Conservation (phyloP, 1,139 yeast species). For the Geotrichum phurueaensis region DNA sequence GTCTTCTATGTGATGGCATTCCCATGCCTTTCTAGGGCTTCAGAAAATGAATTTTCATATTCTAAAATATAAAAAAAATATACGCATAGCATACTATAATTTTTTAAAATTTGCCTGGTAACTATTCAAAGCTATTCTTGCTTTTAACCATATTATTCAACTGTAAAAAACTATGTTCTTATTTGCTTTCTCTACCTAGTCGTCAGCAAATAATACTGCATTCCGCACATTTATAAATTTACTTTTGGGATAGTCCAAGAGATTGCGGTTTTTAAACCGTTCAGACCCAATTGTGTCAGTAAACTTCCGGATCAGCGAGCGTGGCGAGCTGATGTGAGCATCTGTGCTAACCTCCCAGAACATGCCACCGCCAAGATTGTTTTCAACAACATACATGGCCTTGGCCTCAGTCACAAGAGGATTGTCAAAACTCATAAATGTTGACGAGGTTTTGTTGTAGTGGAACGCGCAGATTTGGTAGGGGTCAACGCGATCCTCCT, state of each 20-base stretch:
- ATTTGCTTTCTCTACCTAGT: background rate
- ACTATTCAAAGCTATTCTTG: too few relatives aligned
- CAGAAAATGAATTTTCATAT: too few relatives aligned
- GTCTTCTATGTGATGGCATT: too few relatives aligned
- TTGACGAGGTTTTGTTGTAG: background rate
- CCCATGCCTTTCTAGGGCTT: too few relatives aligned
- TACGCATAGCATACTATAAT: too few relatives aligned
- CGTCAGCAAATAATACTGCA: background rate
- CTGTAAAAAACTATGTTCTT: background rate
- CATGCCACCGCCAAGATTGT: slow-evolving; percentile 8
- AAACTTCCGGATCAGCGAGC: background rate
- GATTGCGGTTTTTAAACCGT: background rate
- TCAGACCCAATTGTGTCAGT: background rate
- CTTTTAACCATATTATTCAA: background rate
- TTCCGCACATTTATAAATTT: slow-evolving; percentile 1
- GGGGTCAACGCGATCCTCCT: background rate
- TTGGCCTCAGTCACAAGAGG: background rate
- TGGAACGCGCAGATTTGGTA: background rate
- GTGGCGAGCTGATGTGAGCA: background rate
- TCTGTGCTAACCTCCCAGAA: slow-evolving; percentile 6
- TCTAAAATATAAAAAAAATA: too few relatives aligned
- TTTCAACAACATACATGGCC: slow-evolving; percentile 1
- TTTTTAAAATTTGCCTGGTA: too few relatives aligned
- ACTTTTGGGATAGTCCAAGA: background rate
- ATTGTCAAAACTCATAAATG: slow-evolving; percentile 1